Conservation (phyloP, 257 asterid genomes). For the Paraleonurus japonicus region DNA sequence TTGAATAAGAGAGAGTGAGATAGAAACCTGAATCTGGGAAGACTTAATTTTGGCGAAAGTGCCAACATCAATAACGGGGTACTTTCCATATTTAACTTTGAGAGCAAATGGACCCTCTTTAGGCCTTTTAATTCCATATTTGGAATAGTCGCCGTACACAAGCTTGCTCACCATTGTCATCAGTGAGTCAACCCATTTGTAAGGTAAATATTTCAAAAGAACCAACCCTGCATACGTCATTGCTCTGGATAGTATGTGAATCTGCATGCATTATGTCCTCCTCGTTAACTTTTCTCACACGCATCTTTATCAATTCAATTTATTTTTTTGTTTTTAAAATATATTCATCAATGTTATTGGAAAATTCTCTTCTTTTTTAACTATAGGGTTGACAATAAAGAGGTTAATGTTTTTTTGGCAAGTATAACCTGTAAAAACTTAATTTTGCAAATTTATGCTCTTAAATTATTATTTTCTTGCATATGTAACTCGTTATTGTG, state of each 20-base stretch:
- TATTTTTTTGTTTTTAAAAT: too few relatives aligned
- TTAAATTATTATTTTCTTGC: too few relatives aligned
- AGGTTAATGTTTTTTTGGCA: too few relatives aligned
- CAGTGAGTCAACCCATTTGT: slow-evolving; percentile 36
- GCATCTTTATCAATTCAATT: too few relatives aligned
- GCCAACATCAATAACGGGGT: slow-evolving; percentile 72
- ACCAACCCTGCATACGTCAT: slow-evolving; percentile 31
- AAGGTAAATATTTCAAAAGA: slow-evolving; percentile 32
- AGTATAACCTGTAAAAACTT: too few relatives aligned
- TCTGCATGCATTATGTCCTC: slow-evolving; percentile 26
- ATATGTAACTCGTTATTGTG: too few relatives aligned
- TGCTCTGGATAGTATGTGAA: slow-evolving; percentile 52
- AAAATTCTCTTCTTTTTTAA: too few relatives aligned
- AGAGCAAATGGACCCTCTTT: slow-evolving; percentile 53
- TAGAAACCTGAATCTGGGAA: slow-evolving; percentile 68
- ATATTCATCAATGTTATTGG: too few relatives aligned
- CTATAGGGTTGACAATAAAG: too few relatives aligned
- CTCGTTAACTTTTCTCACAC: background rate
- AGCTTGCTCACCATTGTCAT: slow-evolving; percentile 41
- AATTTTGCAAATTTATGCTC: too few relatives aligned
- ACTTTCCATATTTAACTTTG: slow-evolving; percentile 59
- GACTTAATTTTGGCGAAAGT: slow-evolving; percentile 48
- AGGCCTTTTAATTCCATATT: slow-evolving; percentile 58
- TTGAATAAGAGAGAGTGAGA: too few relatives aligned
- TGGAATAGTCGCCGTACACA: slow-evolving; percentile 51